These are phyloP conservation scores for Stephania cephalantha DNA, from an alignment of 164 flowering plant species.

Conservation along the genomic window DNA sequence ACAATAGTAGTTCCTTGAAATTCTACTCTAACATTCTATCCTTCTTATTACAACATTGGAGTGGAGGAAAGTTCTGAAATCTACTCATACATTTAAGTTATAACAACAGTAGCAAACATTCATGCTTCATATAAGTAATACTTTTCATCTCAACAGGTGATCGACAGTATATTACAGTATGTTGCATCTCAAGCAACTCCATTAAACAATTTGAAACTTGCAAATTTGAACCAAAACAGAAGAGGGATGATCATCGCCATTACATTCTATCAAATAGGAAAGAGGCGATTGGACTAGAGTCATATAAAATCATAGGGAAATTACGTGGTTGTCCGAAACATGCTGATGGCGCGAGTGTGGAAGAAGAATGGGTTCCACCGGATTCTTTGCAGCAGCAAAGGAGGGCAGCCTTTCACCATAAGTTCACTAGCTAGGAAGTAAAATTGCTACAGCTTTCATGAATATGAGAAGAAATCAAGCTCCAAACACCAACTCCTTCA, in stretches of 20 bases:
- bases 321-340: neutral
- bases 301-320: neutral
- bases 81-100: no score
- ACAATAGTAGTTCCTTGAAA: no score
- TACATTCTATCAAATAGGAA: neutral
- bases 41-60: no score
- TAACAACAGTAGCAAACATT: no score
- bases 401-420: neutral
- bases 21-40: no score
- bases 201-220: neutral
- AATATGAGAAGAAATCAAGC: slow-evolving; percentile 13
- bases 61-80: no score
- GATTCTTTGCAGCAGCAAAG: neutral
- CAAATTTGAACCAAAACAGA: neutral
- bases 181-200: no score
- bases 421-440: neutral
- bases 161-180: no score
- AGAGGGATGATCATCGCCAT: neutral
- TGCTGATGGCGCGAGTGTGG: neutral
- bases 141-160: no score
- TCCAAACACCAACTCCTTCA: slow-evolving; percentile 52
- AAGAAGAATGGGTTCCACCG: neutral
- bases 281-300: neutral
- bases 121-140: no score
- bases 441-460: neutral